Evolutionary conservation across 2,329 filamentous ascomycete species (phyloP).

Genomic region (Pleoardoris graminearum): DNA sequence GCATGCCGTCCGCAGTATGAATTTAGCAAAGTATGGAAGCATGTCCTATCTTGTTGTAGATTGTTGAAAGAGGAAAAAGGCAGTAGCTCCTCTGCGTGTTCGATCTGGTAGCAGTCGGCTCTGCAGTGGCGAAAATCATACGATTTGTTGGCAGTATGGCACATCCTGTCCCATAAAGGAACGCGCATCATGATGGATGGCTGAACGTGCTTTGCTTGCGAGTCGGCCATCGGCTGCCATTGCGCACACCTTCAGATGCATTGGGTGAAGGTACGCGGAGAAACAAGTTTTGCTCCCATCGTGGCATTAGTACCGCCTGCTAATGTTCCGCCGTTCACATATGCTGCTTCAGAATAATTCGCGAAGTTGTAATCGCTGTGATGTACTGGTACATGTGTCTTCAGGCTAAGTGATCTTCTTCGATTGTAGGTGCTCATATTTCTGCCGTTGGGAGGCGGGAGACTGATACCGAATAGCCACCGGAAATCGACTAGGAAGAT

Average conservation of each 20-base stretch:
- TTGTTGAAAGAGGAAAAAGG: background rate
- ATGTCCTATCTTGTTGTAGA: background rate
- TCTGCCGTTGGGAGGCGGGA: background rate
- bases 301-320: background rate
- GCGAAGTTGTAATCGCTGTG: no score
- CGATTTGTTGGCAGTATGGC: no score
- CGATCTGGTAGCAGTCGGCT: background rate
- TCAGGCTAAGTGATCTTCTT: background rate
- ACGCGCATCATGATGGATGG: background rate
- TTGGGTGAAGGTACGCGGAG: background rate
- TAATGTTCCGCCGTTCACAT: background rate
- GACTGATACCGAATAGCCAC: constrained; percentile 9
- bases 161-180: background rate
- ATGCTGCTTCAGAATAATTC: no score
- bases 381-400: background rate
- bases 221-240: background rate
- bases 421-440: background rate
- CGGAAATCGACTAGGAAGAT: constrained; percentile 5
- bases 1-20: background rate
- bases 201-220: background rate
- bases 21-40: background rate
- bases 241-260: background rate
- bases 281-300: constrained; percentile 5
- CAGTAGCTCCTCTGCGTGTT: background rate
- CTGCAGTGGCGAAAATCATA: background rate